Conservation (phyloP, 1,284 basidiomycete genomes). For the Schizopora paradoxa region DNA sequence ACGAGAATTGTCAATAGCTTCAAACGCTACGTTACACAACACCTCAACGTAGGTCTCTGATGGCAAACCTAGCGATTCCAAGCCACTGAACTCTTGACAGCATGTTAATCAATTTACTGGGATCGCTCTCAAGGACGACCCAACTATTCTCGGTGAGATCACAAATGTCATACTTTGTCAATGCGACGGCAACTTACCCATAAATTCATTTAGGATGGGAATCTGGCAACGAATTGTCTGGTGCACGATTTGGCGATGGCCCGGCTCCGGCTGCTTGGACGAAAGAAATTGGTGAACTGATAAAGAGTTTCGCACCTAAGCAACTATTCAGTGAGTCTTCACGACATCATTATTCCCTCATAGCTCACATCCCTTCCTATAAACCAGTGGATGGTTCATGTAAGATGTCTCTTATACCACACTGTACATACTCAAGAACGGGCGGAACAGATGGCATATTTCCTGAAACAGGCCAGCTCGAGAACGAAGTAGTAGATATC, state of each 20-base stretch:
- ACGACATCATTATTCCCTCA: background rate
- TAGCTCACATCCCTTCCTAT: background rate
- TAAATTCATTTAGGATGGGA: no score
- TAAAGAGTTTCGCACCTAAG: conserved; percentile 30
- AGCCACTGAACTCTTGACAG: conserved; percentile 2
- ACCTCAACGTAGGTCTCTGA: conserved; percentile 18
- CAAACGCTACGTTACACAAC: conserved; percentile 25
- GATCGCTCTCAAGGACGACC: conserved; percentile 27
- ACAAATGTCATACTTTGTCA: no score
- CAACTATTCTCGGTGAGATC: conserved; percentile 29
- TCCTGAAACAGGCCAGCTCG: conserved; percentile 17
- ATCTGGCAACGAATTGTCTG: conserved; percentile 33
- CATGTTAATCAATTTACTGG: conserved; percentile 26
- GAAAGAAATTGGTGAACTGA: conserved; percentile 25
- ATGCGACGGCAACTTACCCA: no score
- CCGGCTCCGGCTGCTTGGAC: conserved; percentile 30
- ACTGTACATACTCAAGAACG: background rate
- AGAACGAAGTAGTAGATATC: conserved; percentile 20
- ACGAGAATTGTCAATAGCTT: conserved; percentile 23
- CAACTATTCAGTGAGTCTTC: conserved; percentile 25
- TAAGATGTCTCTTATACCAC: conserved; percentile 2
- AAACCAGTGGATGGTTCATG: conserved; percentile 18
- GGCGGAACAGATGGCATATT: conserved; percentile 19
- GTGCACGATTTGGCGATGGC: conserved; percentile 21
- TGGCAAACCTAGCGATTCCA: background rate